These are phyloP conservation scores for Colletotrichum melonis DNA, from an alignment of 2,329 filamentous ascomycete genomes.

Conservation along the genomic window DNA sequence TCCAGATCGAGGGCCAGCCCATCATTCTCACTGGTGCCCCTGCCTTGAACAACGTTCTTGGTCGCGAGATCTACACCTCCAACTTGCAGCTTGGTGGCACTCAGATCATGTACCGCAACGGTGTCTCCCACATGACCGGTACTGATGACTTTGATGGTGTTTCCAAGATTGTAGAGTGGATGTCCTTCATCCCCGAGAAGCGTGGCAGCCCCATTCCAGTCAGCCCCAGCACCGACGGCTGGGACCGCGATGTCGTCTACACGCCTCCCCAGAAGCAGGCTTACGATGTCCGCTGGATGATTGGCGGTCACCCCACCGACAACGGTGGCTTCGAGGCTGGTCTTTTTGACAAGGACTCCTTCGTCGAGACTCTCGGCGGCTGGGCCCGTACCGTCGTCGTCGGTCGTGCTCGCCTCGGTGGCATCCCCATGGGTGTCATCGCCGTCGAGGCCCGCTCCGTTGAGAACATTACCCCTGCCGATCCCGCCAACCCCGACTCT, in stretches of 20 bases:
- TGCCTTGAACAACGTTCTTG: conserved; percentile 97
- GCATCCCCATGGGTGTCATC: conserved; percentile 98
- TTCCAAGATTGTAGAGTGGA: conserved; percentile 97
- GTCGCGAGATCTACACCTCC: conserved; percentile 98
- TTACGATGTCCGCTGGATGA: conserved; percentile 95
- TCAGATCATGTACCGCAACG: conserved; percentile 99
- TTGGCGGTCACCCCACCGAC: conserved; percentile 86
- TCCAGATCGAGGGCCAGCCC: conserved; percentile 98
- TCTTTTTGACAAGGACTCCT: conserved; percentile 96
- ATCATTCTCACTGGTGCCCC: conserved; percentile 98
- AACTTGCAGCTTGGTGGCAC: conserved; percentile 99
- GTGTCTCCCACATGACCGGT: conserved; percentile 98
- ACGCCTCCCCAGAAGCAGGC: conserved; percentile 84
- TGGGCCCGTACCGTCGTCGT: conserved; percentile 98
- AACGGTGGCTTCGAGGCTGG: conserved; percentile 83
- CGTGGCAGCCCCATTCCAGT: conserved; percentile 94
- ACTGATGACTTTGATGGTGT: conserved; percentile 98
- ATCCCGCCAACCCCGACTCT: conserved; percentile 97
- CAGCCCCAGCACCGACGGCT: conserved; percentile 83
- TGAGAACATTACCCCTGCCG: conserved; percentile 95
- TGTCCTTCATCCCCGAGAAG: conserved; percentile 97
- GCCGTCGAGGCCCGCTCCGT: conserved; percentile 95
- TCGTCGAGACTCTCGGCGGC: conserved; percentile 94
- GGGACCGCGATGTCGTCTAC: conserved; percentile 93
- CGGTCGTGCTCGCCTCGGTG: conserved; percentile 93